Evolutionary conservation across 2,329 filamentous ascomycete species (phyloP), one percentile per base, ranked within the genome.

Genomic region (Trichoderma koningii): DNA sequence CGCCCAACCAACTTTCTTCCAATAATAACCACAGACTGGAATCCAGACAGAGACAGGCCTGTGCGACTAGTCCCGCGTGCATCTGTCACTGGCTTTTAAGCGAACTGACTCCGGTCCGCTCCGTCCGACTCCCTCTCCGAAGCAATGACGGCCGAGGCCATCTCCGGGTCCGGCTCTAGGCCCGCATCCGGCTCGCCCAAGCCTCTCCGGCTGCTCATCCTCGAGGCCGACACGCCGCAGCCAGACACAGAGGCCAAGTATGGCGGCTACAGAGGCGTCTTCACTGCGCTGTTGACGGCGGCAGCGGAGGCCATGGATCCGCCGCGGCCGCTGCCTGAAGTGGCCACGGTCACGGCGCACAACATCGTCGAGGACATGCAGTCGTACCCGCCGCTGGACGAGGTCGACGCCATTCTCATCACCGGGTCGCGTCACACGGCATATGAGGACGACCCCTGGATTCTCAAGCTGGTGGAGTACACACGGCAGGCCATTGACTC

Each of bases 141-240:
- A 30, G 12, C 5, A 65, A 65, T 65, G 64, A 62, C 64, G 15
- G 56, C 50, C 51, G 63, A 65, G 23, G 50, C 56, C 50, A 30
- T 55, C 48, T 65, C 56, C 64, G 64, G 64, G 19, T 34, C 56
- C 55, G 64, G 64, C 17, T 44, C 56, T 50, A 56, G 56, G 50
- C 51, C 55, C 64, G 64, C 48, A 28, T 34, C 64, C 56, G 56
- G 56, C 19, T 60, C 56, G 12, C 42, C 42, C 19, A 85, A 41
- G 41, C 85, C 85, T 34, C 79, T 94, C 70, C 89, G 91, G 64
- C 89, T 97, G 77, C 93, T 93, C 53, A 85, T 98, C 70, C 87
- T 98, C 70, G 92, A 97, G 82, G 89, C 91, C 80, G 94, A 97
- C 78, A 90, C 86, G 1, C 92, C 92, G 1, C 81, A 90, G 56